Percentiles rank a stretch among this genome's conserved stretches.
These are phyloP conservation scores for Yamadazyma spencermartinsiae DNA, from an alignment of 1,139 yeast genomes.

Conservation along the genomic window DNA sequence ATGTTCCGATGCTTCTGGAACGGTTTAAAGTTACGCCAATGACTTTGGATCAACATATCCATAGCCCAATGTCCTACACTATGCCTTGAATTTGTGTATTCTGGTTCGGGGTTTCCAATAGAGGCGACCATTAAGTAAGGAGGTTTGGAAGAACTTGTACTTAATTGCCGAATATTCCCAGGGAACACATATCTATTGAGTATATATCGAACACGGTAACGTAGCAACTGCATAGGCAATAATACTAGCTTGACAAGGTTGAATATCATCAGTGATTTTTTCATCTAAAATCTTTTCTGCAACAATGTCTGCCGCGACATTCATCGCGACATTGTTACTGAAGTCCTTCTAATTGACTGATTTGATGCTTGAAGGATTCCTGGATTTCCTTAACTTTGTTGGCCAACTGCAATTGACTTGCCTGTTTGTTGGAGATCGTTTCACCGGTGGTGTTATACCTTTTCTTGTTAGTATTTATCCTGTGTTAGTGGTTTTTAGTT, in stretches of 20 bases:
- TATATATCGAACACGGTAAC: constrained; percentile 8
- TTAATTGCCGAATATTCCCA: not conserved
- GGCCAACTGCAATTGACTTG: not conserved
- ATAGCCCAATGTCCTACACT: constrained; percentile 69
- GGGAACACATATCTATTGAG: constrained; percentile 3
- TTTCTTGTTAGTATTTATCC: not conserved
- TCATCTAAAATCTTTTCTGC: too few relatives aligned
- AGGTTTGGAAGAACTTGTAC: constrained; percentile 15
- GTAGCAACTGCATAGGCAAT: constrained; percentile 11
- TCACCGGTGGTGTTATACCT: not conserved
- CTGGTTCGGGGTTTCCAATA: constrained; percentile 76
- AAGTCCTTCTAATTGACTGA: not conserved
- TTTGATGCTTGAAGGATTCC: not conserved
- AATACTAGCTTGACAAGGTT: not conserved
- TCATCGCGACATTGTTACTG: too few relatives aligned
- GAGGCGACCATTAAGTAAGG: constrained; percentile 52
- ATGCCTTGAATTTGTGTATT: constrained; percentile 65
- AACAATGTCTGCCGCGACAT: too few relatives aligned
- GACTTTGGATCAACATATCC: constrained; percentile 28
- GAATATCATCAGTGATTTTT: not conserved
- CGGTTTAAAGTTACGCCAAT: constrained; percentile 23
- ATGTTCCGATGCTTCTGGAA: constrained; percentile 24
- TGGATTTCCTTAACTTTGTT: not conserved
- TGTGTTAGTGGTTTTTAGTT: not conserved
- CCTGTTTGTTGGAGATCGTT: not conserved